phyloP scores from a whole-genome alignment of 1,139 yeast genomes.

The Magnusiomyces tetraspermus region DNA sequence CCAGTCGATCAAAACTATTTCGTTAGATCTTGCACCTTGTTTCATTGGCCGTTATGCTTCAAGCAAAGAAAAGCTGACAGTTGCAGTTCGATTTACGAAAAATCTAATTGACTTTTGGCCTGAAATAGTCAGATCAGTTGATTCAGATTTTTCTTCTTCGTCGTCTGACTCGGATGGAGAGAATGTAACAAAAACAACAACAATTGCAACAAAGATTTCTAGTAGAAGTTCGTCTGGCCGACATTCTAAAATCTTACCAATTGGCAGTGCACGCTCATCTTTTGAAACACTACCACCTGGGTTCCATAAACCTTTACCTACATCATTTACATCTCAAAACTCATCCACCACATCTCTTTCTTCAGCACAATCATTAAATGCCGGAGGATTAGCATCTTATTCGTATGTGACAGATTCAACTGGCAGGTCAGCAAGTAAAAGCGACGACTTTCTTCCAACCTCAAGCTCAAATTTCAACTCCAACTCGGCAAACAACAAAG shows the following conservation, averaged over 20 bases:
- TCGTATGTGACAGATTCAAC: not conserved
- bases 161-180: not conserved
- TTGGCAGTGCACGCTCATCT: not conserved
- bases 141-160: slow-evolving; percentile 7
- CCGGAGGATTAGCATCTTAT: too few species aligned
- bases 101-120: slow-evolving; percentile 28
- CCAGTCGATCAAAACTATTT: slow-evolving; percentile 12
- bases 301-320: not conserved
- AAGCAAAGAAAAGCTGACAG: slow-evolving; percentile 22
- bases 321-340: not conserved
- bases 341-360: not conserved
- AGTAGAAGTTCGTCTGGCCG: not conserved
- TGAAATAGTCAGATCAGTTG: slow-evolving; percentile 10
- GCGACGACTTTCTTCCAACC: not conserved
- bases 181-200: not conserved
- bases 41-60: slow-evolving; percentile 25
- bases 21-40: slow-evolving; percentile 26
- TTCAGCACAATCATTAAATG: not conserved
- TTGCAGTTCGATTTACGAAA: slow-evolving; percentile 23
- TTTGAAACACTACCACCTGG: not conserved
- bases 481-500: too few species aligned
- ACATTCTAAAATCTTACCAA: too few species aligned
- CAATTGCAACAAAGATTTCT: too few species aligned
- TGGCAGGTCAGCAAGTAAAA: not conserved
- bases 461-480: too few species aligned